Evolutionary conservation across 148 eudicot genomes (phyloP).

Genomic region (Rhododendron kiyosumense): DNA sequence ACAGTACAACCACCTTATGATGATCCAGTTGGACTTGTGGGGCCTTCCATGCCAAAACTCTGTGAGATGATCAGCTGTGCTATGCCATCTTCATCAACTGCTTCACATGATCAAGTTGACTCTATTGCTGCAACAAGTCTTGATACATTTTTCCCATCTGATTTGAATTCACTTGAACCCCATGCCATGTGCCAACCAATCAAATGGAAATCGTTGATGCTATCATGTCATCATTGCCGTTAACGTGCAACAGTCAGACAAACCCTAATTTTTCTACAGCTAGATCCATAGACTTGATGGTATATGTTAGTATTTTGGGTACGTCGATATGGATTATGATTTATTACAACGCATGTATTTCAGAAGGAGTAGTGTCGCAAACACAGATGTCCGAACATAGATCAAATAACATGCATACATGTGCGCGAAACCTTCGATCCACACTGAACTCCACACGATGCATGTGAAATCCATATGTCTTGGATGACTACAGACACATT

Average conservation of each 20-base stretch:
- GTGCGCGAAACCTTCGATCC: not conserved
- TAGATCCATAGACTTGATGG: constrained; percentile 12
- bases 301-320: too few relatives aligned
- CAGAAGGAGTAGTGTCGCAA: too few relatives aligned
- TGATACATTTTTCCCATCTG: not conserved
- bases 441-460: not conserved
- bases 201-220: constrained; percentile 15
- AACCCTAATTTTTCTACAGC: constrained; percentile 17
- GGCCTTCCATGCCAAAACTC: constrained; percentile 11
- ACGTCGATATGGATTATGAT: too few relatives aligned
- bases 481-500: not conserved
- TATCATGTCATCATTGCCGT: constrained; percentile 11
- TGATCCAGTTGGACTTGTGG: constrained; percentile 4
- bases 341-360: too few relatives aligned
- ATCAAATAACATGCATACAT: not conserved
- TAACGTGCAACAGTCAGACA: constrained; percentile 10
- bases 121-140: not conserved
- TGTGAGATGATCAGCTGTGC: constrained; percentile 15
- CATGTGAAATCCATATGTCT: not conserved
- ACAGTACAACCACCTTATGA: not conserved
- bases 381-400: too few relatives aligned
- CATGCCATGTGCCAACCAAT: constrained; percentile 6
- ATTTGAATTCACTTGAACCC: not conserved
- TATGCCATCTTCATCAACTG: constrained; percentile 9
- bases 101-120: not conserved